A percentile compares a stretch with the other conserved stretches of the same genome.
These are phyloP conservation scores for Cystobasidium slooffiae DNA, from an alignment of 1,284 basidiomycete species.

Conservation along the genomic window DNA sequence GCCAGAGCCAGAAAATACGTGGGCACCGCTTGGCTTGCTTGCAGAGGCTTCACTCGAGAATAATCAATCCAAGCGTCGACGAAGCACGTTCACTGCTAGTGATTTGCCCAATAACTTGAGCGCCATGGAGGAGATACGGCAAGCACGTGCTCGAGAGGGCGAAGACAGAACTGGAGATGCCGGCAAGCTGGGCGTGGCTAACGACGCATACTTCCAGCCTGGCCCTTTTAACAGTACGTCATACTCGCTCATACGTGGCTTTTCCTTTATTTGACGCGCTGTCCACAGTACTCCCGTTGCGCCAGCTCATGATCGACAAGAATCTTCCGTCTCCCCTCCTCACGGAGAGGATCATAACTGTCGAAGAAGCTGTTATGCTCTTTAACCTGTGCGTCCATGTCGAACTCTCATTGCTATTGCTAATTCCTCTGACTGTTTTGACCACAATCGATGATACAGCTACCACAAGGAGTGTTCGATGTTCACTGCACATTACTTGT, in stretches of 20 bases:
- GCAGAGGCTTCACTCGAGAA: slow-evolving; percentile 90
- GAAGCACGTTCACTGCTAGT: slow-evolving; percentile 15
- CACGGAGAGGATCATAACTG: slow-evolving; percentile 57
- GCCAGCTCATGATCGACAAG: slow-evolving; percentile 84
- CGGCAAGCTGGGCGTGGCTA: slow-evolving; percentile 44
- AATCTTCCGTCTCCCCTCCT: slow-evolving; percentile 58
- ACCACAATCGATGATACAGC: neutral
- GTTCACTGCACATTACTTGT: slow-evolving; percentile 62
- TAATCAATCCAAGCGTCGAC: slow-evolving; percentile 60
- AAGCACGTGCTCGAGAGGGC: neutral
- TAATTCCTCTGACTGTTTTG: no score
- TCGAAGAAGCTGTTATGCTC: slow-evolving; percentile 56
- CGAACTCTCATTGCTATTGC: no score
- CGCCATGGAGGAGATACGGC: slow-evolving; percentile 16
- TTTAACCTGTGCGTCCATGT: slow-evolving; percentile 28
- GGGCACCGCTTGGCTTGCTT: slow-evolving; percentile 86
- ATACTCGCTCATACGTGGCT: neutral
- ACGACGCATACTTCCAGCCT: slow-evolving; percentile 79
- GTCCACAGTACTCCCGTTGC: slow-evolving; percentile 69
- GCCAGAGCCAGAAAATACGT: slow-evolving; percentile 73
- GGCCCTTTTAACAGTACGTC: slow-evolving; percentile 61
- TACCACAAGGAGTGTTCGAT: slow-evolving; percentile 48
- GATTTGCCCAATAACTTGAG: slow-evolving; percentile 47
- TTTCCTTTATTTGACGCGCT: neutral
- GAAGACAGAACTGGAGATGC: neutral